phyloP scores from a whole-genome alignment of 768 basidiomycete species.

The Asterophora lycoperdoides region DNA sequence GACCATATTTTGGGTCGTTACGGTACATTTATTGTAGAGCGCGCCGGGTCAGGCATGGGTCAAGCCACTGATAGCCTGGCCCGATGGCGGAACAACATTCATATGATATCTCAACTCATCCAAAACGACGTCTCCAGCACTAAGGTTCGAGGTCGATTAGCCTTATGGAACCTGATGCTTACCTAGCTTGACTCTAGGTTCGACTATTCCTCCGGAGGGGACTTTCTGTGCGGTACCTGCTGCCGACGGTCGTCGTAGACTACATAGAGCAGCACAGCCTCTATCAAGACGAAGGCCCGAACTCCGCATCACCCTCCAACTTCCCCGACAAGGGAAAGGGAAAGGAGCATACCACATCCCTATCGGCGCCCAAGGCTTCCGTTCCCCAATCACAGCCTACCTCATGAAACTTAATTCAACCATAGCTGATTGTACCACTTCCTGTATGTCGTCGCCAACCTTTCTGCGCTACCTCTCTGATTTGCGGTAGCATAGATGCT shows the following conservation, averaged over 20 bases:
- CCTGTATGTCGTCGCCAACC: background rate
- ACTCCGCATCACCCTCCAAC: conserved; percentile 13
- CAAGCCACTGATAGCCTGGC: conserved; percentile 73
- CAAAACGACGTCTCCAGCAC: conserved; percentile 97
- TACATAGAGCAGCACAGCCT: conserved; percentile 88
- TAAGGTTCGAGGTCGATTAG: conserved; percentile 46
- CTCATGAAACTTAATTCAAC: conserved; percentile 11
- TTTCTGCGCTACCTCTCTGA: background rate
- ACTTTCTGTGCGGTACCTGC: conserved; percentile 81
- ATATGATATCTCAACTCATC: conserved; percentile 89
- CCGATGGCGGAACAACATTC: conserved; percentile 78
- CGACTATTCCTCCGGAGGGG: conserved; percentile 76
- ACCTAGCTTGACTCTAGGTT: conserved; percentile 28
- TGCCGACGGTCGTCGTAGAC: conserved; percentile 86
- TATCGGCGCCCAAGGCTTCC: conserved; percentile 22
- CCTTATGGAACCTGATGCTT: background rate
- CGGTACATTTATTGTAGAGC: conserved; percentile 92
- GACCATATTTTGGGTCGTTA: conserved; percentile 95
- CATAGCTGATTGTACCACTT: conserved; percentile 1
- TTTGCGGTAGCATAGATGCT: background rate
- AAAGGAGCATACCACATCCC: conserved; percentile 23
- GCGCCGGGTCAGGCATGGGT: conserved; percentile 89
- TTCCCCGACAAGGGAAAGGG: conserved; percentile 33
- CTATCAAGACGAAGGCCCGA: conserved; percentile 58
- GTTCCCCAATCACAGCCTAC: conserved; percentile 14